phyloP scores from a whole-genome alignment of 495 filamentous ascomycete genomes.

The Tuber magnatum region DNA sequence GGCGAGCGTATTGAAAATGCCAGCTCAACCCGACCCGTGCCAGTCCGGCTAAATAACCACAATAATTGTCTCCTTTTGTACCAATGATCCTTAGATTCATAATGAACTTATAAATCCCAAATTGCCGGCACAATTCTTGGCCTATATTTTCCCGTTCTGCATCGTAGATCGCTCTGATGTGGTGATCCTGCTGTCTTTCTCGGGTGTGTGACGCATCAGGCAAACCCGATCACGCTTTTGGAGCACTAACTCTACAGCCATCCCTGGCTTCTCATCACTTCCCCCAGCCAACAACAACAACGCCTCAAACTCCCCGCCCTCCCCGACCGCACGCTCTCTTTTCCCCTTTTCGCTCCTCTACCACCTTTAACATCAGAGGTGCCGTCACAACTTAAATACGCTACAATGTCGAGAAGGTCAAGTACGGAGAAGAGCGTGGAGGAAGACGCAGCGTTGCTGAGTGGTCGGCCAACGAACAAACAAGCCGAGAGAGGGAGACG shows the following conservation, averaged over 20 bases:
- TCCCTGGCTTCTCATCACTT: background rate
- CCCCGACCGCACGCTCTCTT: background rate
- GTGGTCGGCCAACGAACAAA: slow-evolving; percentile 48
- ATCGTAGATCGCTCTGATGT: background rate
- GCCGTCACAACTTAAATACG: slow-evolving; percentile 20
- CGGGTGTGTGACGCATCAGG: too few relatives aligned
- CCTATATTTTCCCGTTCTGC: background rate
- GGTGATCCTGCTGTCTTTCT: too few relatives aligned
- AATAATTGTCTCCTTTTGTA: background rate
- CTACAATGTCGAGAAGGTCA: slow-evolving; percentile 19
- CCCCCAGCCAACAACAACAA: background rate
- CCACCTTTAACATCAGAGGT: background rate
- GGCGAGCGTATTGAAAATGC: background rate
- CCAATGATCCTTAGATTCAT: background rate
- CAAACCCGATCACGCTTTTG: background rate
- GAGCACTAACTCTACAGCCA: background rate
- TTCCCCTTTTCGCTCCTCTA: background rate
- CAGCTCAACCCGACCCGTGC: background rate
- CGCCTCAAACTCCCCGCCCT: background rate
- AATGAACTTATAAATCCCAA: background rate
- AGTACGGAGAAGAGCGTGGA: slow-evolving; percentile 38
- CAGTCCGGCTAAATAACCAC: background rate
- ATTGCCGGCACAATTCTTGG: too few relatives aligned
- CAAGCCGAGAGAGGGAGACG: slow-evolving; percentile 36
- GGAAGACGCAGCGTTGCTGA: slow-evolving; percentile 62